Base-by-base conservation (phyloP, 2,329 filamentous ascomycete species). In the Boeremia exigua region DNA sequence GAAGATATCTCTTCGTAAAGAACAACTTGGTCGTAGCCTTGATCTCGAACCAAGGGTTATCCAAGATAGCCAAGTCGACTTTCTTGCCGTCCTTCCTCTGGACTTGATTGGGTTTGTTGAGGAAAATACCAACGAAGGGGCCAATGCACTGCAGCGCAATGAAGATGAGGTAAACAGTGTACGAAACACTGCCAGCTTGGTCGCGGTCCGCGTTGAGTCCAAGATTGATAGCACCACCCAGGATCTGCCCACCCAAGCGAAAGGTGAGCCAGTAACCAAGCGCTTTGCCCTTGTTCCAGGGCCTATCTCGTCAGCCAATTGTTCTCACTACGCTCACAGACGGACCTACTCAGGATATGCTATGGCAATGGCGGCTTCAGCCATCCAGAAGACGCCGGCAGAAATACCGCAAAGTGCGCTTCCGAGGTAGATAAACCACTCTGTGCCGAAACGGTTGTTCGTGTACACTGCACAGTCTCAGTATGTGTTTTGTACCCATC, bases 321-420 rank as follows among this genome's bases (percentile, higher is more conserved):
- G 19, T 23, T 23, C 19, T 23, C 5, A 23, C 19, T 5, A 23
- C 19, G 5, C 5, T 5, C 19, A 23, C 5, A 23, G 19, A 23
- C 19, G 19, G 19, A 23, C 19, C 19, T 23, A 23, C 63, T 91
- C 88, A 0, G 88, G 88, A 60, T 92, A 92, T 0, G 85, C 81
- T 17, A 91, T 83, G 0, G 88, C 88, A 53, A 92, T 89, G 0
- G 89, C 88, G 0, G 87, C 87, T 73, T 92, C 89, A 0, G 88
- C 85, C 80, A 87, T 87, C 89, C 89, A 92, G 73, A 91, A 91
- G 0, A 91, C 79, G 0, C 89, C 89, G 0, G 89, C 88, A 0
- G 85, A 87, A 29, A 90, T 80, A 15, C 88, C 88, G 59, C 88
- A 91, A 0, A 88, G 77, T 0, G 87, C 87, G 0, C 87, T 87